A percentile compares a stretch with the other conserved stretches of the same genome.
phyloP scores from a whole-genome alignment of 1,284 basidiomycete species.

The Exobasidium cylindrosporum region DNA sequence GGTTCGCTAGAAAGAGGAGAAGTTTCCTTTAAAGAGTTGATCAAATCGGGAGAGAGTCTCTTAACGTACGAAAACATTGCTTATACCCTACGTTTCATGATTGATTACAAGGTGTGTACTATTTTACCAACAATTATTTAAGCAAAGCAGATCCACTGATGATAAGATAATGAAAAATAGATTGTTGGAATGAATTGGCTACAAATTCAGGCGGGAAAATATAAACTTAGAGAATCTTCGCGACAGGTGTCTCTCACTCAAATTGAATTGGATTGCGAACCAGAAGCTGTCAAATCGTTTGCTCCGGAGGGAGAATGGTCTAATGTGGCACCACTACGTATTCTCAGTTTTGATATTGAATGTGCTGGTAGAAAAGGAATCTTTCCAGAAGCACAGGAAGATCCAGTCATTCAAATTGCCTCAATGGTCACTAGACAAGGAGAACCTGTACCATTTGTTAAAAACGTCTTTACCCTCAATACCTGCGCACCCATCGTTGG shows the following conservation, averaged over 20 bases:
- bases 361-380: constrained; percentile 55
- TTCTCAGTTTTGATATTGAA: constrained; percentile 55
- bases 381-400: constrained; percentile 48
- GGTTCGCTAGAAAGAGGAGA: constrained; percentile 52
- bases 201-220: constrained; percentile 38
- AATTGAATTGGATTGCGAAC: constrained; percentile 51
- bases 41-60: constrained; percentile 40
- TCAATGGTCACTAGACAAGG: constrained; percentile 55
- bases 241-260: constrained; percentile 45
- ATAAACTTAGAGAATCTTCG: constrained; percentile 38
- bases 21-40: constrained; percentile 48
- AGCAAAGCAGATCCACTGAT: neutral
- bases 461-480: constrained; percentile 54
- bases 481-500: constrained; percentile 53
- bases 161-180: too few relatives aligned
- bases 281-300: constrained; percentile 41
- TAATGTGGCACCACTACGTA: constrained; percentile 50
- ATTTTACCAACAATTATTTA: constrained; percentile 8
- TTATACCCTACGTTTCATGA: constrained; percentile 54
- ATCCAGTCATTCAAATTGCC: constrained; percentile 55
- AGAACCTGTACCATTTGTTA: constrained; percentile 49
- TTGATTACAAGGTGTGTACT: constrained; percentile 45
- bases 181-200: constrained; percentile 56
- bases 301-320: constrained; percentile 52
- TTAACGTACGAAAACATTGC: constrained; percentile 54